Evolutionary conservation across 495 filamentous ascomycete genomes (phyloP), one percentile per base, ranked within the genome.

Genomic region (Tuber aestivum): DNA sequence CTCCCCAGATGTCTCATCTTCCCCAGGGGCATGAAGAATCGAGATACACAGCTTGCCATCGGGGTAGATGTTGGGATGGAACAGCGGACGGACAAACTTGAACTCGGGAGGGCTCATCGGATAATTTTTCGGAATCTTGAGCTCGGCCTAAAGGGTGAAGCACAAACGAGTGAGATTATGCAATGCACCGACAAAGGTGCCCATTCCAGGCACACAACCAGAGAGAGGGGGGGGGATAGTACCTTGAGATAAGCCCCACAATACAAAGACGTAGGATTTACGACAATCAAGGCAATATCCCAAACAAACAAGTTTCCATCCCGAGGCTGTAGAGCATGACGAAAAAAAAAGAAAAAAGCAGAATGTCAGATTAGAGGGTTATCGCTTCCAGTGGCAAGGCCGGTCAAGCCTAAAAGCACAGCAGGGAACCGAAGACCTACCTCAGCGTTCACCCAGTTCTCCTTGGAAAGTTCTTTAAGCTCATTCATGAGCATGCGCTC

Each of bases 21-120:
- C 93, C 75, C 95, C 95, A 1, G 95, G 94, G 16, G 90, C 87
- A 84, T 99, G 95, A 7, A 99, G 89, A 80, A 99, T 99, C 61
- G 94, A 97, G 83, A 99, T 97, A 86, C 95, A 98, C 27, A 98
- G 88, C 73, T 90, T 91, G 79, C 95, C 95, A 84, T 97, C 92
- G 12, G 88, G 84, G 84, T 97, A 97, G 83, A 99, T 90, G 83
- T 99, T 99, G 9, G 95, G 95, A 84, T 99, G 95, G 84, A 91
- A 93, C 69, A 94, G 87, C 37, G 94, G 92, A 14, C 90, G 87
- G 23, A 89, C 82, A 87, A 99, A 97, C 71, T 90, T 90, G 86
- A 99, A 99, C 82, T 92, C 92, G 84, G 94, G 94, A n/a, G 95
- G 95, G 41, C 88, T 86, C 84, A 92, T 97, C 1, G 95, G 95